A percentile compares a stretch with the other conserved stretches of the same genome.
phyloP scores from a whole-genome alignment of 495 filamentous ascomycete genomes.

The Hypoxylon rickii region DNA sequence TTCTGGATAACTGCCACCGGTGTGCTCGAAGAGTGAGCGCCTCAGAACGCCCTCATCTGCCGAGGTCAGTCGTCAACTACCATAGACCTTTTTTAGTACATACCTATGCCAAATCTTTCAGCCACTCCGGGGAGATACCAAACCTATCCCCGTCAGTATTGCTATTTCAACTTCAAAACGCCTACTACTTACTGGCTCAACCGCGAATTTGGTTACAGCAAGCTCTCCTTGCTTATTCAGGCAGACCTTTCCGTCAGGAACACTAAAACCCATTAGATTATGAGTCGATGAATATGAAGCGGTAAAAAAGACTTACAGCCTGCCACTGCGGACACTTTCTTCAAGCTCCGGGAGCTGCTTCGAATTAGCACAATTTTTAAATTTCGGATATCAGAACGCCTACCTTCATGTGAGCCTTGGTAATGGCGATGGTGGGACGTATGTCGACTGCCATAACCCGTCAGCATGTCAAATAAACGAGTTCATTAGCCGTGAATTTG shows the following conservation, averaged over 20 bases:
- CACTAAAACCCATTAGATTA: conserved; percentile 40
- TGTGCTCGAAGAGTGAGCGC: conserved; percentile 89
- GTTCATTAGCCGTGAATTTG: neutral
- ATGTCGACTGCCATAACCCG: conserved; percentile 67
- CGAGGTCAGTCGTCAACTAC: conserved; percentile 6
- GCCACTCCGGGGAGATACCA: conserved; percentile 98
- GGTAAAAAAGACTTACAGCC: conserved; percentile 53
- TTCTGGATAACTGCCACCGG: conserved; percentile 89
- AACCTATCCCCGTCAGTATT: conserved; percentile 46
- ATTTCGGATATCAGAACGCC: neutral
- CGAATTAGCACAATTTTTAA: conserved; percentile 25
- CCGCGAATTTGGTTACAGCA: conserved; percentile 94
- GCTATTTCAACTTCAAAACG: neutral
- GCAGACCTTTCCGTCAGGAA: conserved; percentile 90
- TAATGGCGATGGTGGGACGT: conserved; percentile 91
- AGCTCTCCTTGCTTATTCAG: conserved; percentile 82
- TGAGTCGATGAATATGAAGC: neutral
- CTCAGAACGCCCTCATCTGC: conserved; percentile 84
- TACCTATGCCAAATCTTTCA: conserved; percentile 88
- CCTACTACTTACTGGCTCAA: conserved; percentile 70
- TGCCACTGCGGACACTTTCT: conserved; percentile 77
- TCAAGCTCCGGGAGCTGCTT: conserved; percentile 80
- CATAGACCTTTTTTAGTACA: conserved; percentile 18
- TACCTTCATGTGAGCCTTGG: conserved; percentile 91
- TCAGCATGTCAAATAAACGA: conserved; percentile 12